A percentile compares a stretch with the other conserved stretches of the same genome.
These are phyloP conservation scores for Rhodotorula sp. DNA, from an alignment of 1,284 basidiomycete species.

Conservation along the genomic window DNA sequence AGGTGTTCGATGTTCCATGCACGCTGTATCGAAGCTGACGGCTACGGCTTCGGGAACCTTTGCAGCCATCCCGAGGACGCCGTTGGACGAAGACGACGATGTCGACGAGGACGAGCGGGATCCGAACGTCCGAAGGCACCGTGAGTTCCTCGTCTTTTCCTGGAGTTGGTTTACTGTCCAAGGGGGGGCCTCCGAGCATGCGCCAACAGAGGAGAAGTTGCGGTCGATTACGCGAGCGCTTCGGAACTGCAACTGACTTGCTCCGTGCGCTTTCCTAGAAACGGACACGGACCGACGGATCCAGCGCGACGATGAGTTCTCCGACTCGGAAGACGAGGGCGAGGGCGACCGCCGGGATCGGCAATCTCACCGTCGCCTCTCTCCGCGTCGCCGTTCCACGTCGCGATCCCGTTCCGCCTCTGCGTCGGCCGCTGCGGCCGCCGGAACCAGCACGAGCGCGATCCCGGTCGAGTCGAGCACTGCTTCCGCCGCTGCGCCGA, in stretches of 20 bases:
- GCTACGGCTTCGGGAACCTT: no score
- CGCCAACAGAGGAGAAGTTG: no score
- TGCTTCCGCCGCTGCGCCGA: conserved; percentile 9
- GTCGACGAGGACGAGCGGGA: conserved; percentile 62
- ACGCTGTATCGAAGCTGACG: neutral
- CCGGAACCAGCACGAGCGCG: neutral
- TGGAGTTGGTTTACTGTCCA: neutral
- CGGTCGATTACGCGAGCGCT: neutral
- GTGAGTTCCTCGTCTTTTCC: conserved; percentile 9
- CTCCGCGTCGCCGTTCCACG: neutral
- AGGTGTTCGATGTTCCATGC: neutral
- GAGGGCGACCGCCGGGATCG: conserved; percentile 68
- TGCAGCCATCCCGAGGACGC: conserved; percentile 70
- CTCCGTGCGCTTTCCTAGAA: conserved; percentile 43
- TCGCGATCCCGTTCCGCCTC: conserved; percentile 5
- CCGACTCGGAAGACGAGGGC: conserved; percentile 62
- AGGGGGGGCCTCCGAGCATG: no score
- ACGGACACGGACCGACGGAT: conserved; percentile 64
- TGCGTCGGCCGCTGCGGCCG: neutral
- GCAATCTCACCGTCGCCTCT: conserved; percentile 16
- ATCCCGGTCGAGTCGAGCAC: conserved; percentile 10
- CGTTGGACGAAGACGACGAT: conserved; percentile 75
- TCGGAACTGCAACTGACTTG: neutral
- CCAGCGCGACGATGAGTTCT: conserved; percentile 68
- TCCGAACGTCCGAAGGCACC: conserved; percentile 30